A percentile compares a stretch with the other conserved stretches of the same genome.
Conservation (phyloP, 1,139 yeast species). For the Sugiyamaella xylanicola region DNA sequence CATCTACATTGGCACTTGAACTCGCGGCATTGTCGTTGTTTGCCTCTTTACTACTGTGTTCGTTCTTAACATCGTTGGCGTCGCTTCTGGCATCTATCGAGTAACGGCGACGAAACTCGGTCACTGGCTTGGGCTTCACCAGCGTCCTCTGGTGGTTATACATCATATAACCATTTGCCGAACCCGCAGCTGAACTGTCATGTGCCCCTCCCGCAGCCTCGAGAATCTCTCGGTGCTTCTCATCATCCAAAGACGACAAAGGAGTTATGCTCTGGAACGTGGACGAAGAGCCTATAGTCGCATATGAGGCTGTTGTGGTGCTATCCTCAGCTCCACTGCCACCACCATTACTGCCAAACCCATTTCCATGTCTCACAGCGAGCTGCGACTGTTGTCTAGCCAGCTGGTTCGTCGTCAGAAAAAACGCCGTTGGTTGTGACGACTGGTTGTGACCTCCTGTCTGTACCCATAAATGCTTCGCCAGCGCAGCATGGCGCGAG, state of each 20-base stretch:
- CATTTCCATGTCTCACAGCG: slow-evolving; percentile 31
- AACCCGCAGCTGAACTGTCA: neutral
- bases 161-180: slow-evolving; percentile 19
- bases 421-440: slow-evolving; percentile 43
- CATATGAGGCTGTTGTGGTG: slow-evolving; percentile 29
- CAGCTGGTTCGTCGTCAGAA: slow-evolving; percentile 45
- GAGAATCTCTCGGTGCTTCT: slow-evolving; percentile 34
- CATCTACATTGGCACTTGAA: neutral
- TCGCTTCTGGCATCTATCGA: slow-evolving; percentile 17
- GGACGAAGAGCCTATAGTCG: slow-evolving; percentile 29
- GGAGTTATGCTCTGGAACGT: slow-evolving; percentile 36
- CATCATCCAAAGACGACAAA: slow-evolving; percentile 40
- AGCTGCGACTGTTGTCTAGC: slow-evolving; percentile 46
- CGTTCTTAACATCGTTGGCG: neutral
- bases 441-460: slow-evolving; percentile 33
- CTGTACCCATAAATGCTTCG: slow-evolving; percentile 40
- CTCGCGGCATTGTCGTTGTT: neutral
- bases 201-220: slow-evolving; percentile 23
- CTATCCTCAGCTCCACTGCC: slow-evolving; percentile 23
- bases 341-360: slow-evolving; percentile 25
- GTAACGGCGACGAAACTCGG: slow-evolving; percentile 20
- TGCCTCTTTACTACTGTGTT: neutral
- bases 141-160: slow-evolving; percentile 25
- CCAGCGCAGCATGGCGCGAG: slow-evolving; percentile 43
- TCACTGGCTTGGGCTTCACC: slow-evolving; percentile 9